Conservation (phyloP, 2,329 filamentous ascomycete species). For the Myotisia sp. region DNA sequence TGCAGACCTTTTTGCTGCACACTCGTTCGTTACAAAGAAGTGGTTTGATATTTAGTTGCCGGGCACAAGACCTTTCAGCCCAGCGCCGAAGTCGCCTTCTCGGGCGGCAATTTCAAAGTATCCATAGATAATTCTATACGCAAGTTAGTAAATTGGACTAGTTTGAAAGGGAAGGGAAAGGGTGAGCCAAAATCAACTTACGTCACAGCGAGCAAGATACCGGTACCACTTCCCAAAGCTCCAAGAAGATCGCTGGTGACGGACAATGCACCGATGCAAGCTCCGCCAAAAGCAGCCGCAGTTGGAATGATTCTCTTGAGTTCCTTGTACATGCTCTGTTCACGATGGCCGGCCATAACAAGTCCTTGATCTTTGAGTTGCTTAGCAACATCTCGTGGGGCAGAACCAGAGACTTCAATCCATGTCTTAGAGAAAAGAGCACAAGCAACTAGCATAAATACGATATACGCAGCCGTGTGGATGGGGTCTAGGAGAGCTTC, state of each 20-base stretch:
- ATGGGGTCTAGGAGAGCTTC: slow-evolving; percentile 94
- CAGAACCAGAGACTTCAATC: slow-evolving; percentile 98
- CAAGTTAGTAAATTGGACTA: slow-evolving; percentile 20
- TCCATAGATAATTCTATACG: slow-evolving; percentile 79
- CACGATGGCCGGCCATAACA: slow-evolving; percentile 97
- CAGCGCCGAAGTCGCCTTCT: slow-evolving; percentile 76
- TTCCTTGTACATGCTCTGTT: slow-evolving; percentile 99
- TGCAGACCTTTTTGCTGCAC: slow-evolving; percentile 3
- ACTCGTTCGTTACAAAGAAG: neutral
- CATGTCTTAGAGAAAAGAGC: slow-evolving; percentile 99
- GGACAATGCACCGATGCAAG: slow-evolving; percentile 94
- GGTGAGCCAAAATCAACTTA: slow-evolving; percentile 41
- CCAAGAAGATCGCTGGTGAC: slow-evolving; percentile 92
- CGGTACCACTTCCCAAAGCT: slow-evolving; percentile 88
- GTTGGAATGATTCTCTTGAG: slow-evolving; percentile 98
- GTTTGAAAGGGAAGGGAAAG: slow-evolving; percentile 14
- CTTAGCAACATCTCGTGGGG: slow-evolving; percentile 95
- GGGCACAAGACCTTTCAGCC: slow-evolving; percentile 52
- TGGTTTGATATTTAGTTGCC: slow-evolving; percentile 24
- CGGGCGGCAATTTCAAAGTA: slow-evolving; percentile 99
- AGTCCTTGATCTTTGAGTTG: slow-evolving; percentile 99
- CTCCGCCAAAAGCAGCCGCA: slow-evolving; percentile 93
- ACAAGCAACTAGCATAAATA: slow-evolving; percentile 95
- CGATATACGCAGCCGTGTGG: slow-evolving; percentile 87
- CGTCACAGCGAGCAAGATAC: slow-evolving; percentile 96